Percentiles rank a stretch among this genome's conserved stretches.
Evolutionary conservation across 1,139 yeast species (phyloP).

Genomic region (Lodderomyces margitis): DNA sequence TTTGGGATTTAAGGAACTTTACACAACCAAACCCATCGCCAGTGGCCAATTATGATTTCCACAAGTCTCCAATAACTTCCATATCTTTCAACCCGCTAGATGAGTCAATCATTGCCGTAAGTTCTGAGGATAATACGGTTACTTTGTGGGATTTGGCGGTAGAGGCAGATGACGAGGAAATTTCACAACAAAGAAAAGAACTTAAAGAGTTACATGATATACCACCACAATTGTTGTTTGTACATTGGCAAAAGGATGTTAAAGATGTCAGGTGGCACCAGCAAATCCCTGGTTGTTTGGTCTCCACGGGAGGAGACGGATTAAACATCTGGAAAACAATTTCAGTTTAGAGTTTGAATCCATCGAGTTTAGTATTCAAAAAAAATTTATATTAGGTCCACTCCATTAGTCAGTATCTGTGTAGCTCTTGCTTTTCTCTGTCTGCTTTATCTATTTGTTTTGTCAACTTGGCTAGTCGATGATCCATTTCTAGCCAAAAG

Average conservation of each 20-base stretch:
- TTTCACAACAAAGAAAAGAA: conserved; percentile 71
- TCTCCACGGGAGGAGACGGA: conserved; percentile 95
- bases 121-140: conserved; percentile 94
- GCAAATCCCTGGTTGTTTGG: conserved; percentile 94
- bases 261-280: conserved; percentile 98
- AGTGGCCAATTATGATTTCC: conserved; percentile 93
- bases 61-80: conserved; percentile 87
- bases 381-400: not conserved
- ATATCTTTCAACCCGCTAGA: conserved; percentile 94
- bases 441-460: conserved; percentile 13
- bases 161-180: conserved; percentile 95
- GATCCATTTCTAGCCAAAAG: conserved; percentile 25
- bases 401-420: conserved; percentile 10
- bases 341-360: conserved; percentile 70
- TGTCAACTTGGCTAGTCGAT: conserved; percentile 15
- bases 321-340: conserved; percentile 95
- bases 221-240: conserved; percentile 94
- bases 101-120: conserved; percentile 92
- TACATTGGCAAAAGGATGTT: conserved; percentile 97
- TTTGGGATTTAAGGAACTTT: conserved; percentile 95
- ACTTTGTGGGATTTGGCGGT: conserved; percentile 97
- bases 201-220: conserved; percentile 80
- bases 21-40: conserved; percentile 55
- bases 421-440: conserved; percentile 1
- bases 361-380: not conserved